phyloP scores from a whole-genome alignment of 805 yeast species.

The Barnettozyma populi region DNA sequence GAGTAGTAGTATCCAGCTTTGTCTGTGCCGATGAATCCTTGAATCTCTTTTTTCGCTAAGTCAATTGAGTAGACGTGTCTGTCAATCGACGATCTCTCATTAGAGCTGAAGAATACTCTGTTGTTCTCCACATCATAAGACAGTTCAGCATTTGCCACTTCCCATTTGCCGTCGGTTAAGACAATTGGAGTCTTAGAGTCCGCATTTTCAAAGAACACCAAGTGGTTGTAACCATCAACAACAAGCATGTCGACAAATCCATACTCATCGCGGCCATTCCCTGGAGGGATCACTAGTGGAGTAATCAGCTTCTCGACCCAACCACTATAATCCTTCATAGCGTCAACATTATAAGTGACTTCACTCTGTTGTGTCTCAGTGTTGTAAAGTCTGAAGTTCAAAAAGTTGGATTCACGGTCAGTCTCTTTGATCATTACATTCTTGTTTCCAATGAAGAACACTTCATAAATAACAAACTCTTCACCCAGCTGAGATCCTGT shows the following conservation, averaged over 20 bases:
- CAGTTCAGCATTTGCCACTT: slow-evolving; percentile 64
- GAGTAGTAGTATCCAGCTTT: slow-evolving; percentile 59
- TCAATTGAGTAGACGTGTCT: slow-evolving; percentile 20
- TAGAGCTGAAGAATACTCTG: slow-evolving; percentile 56
- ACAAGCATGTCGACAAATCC: slow-evolving; percentile 83
- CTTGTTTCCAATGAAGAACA: slow-evolving; percentile 53
- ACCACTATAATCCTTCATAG: slow-evolving; percentile 43
- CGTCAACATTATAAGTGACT: slow-evolving; percentile 41
- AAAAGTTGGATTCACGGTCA: slow-evolving; percentile 59
- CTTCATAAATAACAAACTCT: slow-evolving; percentile 59
- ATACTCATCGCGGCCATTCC: slow-evolving; percentile 32
- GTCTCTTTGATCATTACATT: slow-evolving; percentile 51
- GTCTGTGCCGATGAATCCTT: slow-evolving; percentile 43
- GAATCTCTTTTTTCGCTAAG: slow-evolving; percentile 27
- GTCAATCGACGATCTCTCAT: slow-evolving; percentile 47
- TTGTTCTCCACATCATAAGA: slow-evolving; percentile 47
- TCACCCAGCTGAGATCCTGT: slow-evolving; percentile 27
- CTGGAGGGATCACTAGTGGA: slow-evolving; percentile 49
- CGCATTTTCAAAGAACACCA: slow-evolving; percentile 77
- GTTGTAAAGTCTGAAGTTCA: slow-evolving; percentile 47
- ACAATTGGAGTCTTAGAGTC: slow-evolving; percentile 44
- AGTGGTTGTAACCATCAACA: slow-evolving; percentile 59
- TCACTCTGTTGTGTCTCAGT: slow-evolving; percentile 26
- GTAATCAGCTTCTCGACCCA: slow-evolving; percentile 75
- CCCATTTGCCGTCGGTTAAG: slow-evolving; percentile 82